Evolutionary conservation across 352 stramenopile species (phyloP).

Genomic region (Phytophthora colocasiae): DNA sequence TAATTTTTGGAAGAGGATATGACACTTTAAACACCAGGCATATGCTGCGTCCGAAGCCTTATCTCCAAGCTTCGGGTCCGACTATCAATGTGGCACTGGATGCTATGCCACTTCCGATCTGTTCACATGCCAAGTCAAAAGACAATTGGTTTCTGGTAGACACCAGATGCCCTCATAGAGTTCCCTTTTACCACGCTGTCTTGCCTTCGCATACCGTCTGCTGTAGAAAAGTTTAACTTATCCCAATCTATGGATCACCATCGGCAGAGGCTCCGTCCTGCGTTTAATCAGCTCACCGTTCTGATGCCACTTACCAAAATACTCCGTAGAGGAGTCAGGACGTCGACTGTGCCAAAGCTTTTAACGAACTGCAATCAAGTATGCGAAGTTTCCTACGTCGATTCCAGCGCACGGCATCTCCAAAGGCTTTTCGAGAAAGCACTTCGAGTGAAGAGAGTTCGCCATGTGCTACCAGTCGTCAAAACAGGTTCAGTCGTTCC

Average conservation of each 20-base stretch:
- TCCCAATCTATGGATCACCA: constrained; percentile 11
- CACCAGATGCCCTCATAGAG: constrained; percentile 17
- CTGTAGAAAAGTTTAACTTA: constrained; percentile 8
- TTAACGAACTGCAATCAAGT: background rate
- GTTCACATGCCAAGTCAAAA: too few relatives aligned
- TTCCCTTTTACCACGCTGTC: constrained; percentile 10
- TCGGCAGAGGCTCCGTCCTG: constrained; percentile 15
- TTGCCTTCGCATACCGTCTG: constrained; percentile 10
- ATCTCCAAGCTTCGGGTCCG: too few relatives aligned
- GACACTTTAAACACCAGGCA: too few relatives aligned
- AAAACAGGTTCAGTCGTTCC: constrained; percentile 21
- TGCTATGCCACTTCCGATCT: too few relatives aligned
- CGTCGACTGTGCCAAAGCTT: background rate
- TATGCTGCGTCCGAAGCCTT: too few relatives aligned
- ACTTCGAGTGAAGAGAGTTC: constrained; percentile 2
- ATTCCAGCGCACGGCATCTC: constrained; percentile 18
- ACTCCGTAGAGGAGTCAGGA: constrained; percentile 24
- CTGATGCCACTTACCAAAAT: constrained; percentile 28
- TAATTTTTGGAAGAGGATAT: too few relatives aligned
- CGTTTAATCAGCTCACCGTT: constrained; percentile 8
- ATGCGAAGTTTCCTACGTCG: constrained; percentile 33
- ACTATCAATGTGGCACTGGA: too few relatives aligned
- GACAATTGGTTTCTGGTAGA: too few relatives aligned
- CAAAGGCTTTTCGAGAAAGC: constrained; percentile 9
- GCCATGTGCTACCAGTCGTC: constrained; percentile 5